phyloP scores from a whole-genome alignment of 768 basidiomycete species.

The Russula griseocarnosa region DNA sequence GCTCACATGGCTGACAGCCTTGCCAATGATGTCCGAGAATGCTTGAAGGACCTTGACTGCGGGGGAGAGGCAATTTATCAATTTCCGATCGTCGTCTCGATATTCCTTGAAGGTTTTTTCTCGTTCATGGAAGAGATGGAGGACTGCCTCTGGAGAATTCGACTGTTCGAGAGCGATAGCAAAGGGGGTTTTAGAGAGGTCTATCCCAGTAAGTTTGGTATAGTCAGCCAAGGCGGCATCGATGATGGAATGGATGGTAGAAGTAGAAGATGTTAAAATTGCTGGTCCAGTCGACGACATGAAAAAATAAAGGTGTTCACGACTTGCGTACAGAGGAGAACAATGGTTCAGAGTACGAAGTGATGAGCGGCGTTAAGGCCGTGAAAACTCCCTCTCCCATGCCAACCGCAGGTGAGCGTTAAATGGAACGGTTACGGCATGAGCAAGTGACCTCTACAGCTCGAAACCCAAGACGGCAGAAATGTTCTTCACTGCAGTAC shows the following conservation, averaged over 20 bases:
- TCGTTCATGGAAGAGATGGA: background rate
- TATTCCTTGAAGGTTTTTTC: background rate
- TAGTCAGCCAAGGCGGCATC: background rate
- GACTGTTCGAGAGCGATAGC: background rate
- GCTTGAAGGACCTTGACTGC: background rate
- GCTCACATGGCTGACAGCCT: background rate
- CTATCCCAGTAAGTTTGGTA: background rate
- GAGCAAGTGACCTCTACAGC: no score
- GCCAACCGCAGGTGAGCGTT: no score
- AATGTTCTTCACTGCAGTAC: no score
- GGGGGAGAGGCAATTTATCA: background rate
- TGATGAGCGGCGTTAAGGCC: no score
- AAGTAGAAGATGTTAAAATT: background rate
- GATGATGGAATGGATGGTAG: background rate
- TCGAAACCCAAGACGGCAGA: no score
- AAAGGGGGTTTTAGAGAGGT: background rate
- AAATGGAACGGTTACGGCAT: no score
- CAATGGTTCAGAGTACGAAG: no score
- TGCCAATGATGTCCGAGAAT: background rate
- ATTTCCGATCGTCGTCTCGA: background rate
- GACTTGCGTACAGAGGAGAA: background rate
- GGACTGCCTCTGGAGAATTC: background rate
- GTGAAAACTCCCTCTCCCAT: no score
- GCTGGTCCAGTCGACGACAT: background rate
- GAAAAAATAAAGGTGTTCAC: background rate